These are phyloP conservation scores for Sutorius australiensis DNA, from an alignment of 768 basidiomycete genomes.

Conservation along the genomic window DNA sequence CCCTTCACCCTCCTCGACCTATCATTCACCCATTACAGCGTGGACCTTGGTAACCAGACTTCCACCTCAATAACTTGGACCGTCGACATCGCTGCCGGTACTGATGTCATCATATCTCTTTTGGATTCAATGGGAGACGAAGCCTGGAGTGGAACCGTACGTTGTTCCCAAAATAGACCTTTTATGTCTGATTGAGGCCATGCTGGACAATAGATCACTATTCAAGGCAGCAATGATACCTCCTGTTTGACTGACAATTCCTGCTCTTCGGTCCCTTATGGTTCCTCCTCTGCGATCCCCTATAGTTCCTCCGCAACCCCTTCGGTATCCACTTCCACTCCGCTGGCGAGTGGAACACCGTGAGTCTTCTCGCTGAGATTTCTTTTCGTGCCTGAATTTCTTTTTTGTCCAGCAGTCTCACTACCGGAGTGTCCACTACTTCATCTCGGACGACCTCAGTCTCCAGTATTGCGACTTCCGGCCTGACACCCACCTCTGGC, in stretches of 20 bases:
- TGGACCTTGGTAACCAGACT: conserved; percentile 56
- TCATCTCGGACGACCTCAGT: conserved; percentile 15
- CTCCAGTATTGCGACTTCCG: conserved; percentile 35
- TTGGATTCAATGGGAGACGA: conserved; percentile 52
- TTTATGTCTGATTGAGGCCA: background rate
- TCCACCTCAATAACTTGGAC: conserved; percentile 39
- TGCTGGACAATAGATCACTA: conserved; percentile 29
- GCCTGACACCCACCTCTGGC: conserved; percentile 22
- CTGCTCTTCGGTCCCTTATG: background rate
- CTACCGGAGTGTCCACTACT: background rate
- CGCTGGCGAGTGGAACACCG: background rate
- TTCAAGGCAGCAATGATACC: conserved; percentile 33
- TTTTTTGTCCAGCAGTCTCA: background rate
- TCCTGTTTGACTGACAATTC: conserved; percentile 34
- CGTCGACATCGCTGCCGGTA: conserved; percentile 44
- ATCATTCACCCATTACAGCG: conserved; percentile 35
- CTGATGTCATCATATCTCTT: conserved; percentile 48
- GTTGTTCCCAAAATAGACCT: conserved; percentile 20
- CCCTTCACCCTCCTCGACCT: background rate
- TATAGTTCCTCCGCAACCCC: conserved; percentile 2
- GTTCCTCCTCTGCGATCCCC: background rate
- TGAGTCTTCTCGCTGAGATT: background rate
- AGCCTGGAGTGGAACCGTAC: conserved; percentile 62
- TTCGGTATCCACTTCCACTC: conserved; percentile 10
- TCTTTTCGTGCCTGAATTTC: conserved; percentile 4